phyloP scores from a whole-genome alignment of 148 eudicot genomes.

The Vaccinium corymbosum region DNA sequence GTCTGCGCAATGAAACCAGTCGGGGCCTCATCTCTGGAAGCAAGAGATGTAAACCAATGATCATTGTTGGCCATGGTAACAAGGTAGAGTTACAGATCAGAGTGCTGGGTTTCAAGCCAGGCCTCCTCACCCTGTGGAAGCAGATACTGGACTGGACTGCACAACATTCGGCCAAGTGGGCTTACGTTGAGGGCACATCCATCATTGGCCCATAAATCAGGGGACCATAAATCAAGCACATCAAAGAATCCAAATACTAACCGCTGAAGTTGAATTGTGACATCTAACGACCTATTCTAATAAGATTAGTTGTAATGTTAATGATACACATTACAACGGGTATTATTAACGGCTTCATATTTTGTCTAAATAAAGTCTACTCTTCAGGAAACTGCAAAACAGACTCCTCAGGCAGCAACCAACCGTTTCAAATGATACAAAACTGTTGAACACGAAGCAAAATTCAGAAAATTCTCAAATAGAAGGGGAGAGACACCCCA shows the following conservation, averaged over 20 bases:
- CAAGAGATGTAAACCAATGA: not conserved
- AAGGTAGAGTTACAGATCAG: not conserved
- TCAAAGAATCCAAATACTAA: not conserved
- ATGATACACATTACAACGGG: not conserved
- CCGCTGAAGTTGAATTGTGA: not conserved
- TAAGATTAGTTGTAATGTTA: not conserved
- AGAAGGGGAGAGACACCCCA: not conserved
- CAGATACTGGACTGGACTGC: not conserved
- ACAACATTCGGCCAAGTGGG: not conserved
- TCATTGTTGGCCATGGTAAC: not conserved
- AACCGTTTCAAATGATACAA: not conserved
- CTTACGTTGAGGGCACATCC: not conserved
- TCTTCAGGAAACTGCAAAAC: not conserved
- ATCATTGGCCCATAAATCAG: not conserved
- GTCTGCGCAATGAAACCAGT: not conserved
- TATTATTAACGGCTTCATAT: not conserved
- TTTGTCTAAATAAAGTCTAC: not conserved
- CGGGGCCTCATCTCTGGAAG: too few species aligned
- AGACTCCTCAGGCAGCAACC: slow-evolving; percentile 12
- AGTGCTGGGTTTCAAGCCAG: not conserved
- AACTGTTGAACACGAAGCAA: not conserved
- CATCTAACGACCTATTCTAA: not conserved
- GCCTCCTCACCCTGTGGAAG: not conserved
- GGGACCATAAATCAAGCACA: not conserved
- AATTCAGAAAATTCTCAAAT: not conserved